Base-by-base conservation (phyloP, 2,329 filamentous ascomycete genomes). In the Diaporthe vaccinii region DNA sequence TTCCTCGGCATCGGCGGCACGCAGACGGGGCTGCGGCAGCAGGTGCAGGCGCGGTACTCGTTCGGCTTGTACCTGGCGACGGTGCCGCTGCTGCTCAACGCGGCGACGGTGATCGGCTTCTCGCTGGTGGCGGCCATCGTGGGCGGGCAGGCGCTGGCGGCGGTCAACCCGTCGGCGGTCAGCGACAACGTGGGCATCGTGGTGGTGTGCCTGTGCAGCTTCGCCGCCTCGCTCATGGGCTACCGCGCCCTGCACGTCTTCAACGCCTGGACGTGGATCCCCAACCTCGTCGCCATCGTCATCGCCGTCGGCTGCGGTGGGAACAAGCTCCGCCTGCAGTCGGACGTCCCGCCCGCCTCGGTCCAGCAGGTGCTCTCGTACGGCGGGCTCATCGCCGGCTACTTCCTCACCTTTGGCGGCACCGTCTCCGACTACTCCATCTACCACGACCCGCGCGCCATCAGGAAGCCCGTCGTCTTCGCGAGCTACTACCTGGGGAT, bases 21-120 rank as follows among this genome's bases (percentile, higher is more conserved):
- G 22, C 85, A 86, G 74, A 92, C 89, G 3, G 90, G 90, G 20
- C 85, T 92, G 84, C 85, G 90, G 25, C 90, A 92, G 80, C 87
- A 91, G 79, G 86, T 92, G 8, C 89, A 91, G 78, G 89, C 90
- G n/a, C 85, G 90, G 41, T 92, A 91, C 81, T 87, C 88, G 0
- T 92, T 91, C 79, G 89, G 89, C 1, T 80, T 86, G 22, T 89
- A 90, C 80, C 83, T 90, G 12, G 86, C 88, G 25, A 86, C 84
- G 0, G 80, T 91, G 4, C 85, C 89, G 2, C 83, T 90, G 10
- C 78, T 91, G 20, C 81, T 91, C 6, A 91, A 91, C 74, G 85
- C 90, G 4, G 89, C 88, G 17, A 91, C 89, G 0, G 83, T 91
- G 7, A 90, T 87, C 1, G 90, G 90, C 3, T 92, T 91, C 80